A percentile compares a stretch with the other conserved stretches of the same genome.
phyloP scores from a whole-genome alignment of 768 basidiomycete genomes.

The Paxillus involutus region DNA sequence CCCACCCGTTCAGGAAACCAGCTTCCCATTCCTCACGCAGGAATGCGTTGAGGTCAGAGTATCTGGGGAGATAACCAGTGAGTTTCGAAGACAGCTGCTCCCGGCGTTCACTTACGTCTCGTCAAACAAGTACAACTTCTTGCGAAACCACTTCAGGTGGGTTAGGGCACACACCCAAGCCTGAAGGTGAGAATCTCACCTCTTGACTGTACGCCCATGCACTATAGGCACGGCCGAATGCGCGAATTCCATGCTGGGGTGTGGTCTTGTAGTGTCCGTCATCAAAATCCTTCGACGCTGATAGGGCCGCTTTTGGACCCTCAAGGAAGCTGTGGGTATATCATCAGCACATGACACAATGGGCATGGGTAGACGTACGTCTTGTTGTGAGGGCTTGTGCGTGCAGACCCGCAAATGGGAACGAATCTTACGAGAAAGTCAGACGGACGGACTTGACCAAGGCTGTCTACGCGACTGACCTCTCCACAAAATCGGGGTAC shows the following conservation, averaged over 20 bases:
- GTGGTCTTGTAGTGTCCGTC: slow-evolving; percentile 48
- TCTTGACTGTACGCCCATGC: slow-evolving; percentile 62
- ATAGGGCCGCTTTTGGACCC: slow-evolving; percentile 54
- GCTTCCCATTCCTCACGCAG: slow-evolving; percentile 53
- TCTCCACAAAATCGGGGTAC: slow-evolving; percentile 55
- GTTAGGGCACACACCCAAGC: neutral
- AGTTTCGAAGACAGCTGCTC: neutral
- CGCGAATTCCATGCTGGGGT: slow-evolving; percentile 51
- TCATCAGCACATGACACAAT: neutral
- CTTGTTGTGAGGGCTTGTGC: slow-evolving; percentile 54
- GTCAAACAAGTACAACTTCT: slow-evolving; percentile 42
- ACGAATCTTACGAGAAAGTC: slow-evolving; percentile 41
- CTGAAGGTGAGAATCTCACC: slow-evolving; percentile 27
- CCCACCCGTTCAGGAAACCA: slow-evolving; percentile 44
- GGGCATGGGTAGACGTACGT: slow-evolving; percentile 34
- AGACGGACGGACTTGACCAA: neutral
- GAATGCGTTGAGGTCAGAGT: slow-evolving; percentile 47
- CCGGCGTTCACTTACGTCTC: slow-evolving; percentile 34
- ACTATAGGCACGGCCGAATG: slow-evolving; percentile 55
- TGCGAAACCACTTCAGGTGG: slow-evolving; percentile 49
- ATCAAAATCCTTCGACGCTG: slow-evolving; percentile 54
- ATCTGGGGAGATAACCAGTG: slow-evolving; percentile 28
- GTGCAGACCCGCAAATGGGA: slow-evolving; percentile 51
- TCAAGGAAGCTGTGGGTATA: slow-evolving; percentile 50
- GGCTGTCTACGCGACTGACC: slow-evolving; percentile 23